phyloP scores from a whole-genome alignment of 768 basidiomycete genomes.

The Boletus bicolor region DNA sequence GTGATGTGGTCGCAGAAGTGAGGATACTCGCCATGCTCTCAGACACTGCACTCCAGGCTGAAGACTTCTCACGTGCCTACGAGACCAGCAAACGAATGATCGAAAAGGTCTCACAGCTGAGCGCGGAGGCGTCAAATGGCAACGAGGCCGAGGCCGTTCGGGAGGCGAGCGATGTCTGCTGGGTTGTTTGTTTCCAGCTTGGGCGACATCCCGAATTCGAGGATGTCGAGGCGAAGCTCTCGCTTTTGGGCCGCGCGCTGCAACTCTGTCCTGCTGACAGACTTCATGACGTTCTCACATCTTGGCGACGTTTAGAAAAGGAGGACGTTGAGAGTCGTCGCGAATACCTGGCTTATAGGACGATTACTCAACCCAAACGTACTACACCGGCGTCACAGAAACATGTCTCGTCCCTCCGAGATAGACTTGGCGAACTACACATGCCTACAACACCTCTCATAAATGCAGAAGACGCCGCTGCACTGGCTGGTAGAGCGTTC shows the following conservation, averaged over 20 bases:
- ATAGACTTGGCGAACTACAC: slow-evolving; percentile 61
- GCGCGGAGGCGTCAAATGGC: slow-evolving; percentile 28
- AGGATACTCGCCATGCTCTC: slow-evolving; percentile 88
- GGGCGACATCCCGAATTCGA: slow-evolving; percentile 77
- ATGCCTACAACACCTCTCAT: slow-evolving; percentile 67
- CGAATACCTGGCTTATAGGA: slow-evolving; percentile 36
- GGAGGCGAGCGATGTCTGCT: slow-evolving; percentile 79
- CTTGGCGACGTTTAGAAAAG: slow-evolving; percentile 74
- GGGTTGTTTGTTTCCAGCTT: slow-evolving; percentile 87
- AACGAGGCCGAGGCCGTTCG: slow-evolving; percentile 41
- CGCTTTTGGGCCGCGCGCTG: slow-evolving; percentile 74
- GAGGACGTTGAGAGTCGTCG: slow-evolving; percentile 55
- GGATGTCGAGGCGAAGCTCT: slow-evolving; percentile 63
- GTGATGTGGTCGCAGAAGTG: slow-evolving; percentile 72
- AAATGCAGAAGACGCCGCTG: slow-evolving; percentile 75
- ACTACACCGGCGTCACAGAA: slow-evolving; percentile 27
- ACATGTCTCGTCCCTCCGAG: slow-evolving; percentile 52
- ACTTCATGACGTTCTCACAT: slow-evolving; percentile 69
- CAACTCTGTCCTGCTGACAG: slow-evolving; percentile 83
- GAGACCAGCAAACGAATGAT: slow-evolving; percentile 74
- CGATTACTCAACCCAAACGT: slow-evolving; percentile 12
- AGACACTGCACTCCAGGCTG: slow-evolving; percentile 78
- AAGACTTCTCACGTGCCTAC: slow-evolving; percentile 75
- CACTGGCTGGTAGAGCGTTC: slow-evolving; percentile 76
- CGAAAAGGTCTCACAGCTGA: slow-evolving; percentile 51